phyloP scores from a whole-genome alignment of 257 asterid species.

The Nicotiana obtusifolia region DNA sequence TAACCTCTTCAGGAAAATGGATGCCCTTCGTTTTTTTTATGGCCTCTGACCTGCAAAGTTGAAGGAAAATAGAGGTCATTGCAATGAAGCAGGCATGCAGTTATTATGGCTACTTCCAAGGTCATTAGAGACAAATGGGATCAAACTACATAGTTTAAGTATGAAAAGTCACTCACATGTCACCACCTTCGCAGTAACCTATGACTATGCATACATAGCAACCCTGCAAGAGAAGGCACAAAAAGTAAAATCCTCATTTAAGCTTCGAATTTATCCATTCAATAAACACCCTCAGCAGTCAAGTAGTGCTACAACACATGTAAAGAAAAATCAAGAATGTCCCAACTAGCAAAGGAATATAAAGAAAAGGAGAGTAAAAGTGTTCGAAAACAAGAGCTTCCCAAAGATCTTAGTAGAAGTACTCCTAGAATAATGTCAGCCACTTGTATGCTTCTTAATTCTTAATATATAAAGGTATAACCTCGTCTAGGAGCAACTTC shows the following conservation, averaged over 20 bases:
- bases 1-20: slow-evolving; percentile 78
- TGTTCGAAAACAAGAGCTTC: background rate
- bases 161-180: slow-evolving; percentile 53
- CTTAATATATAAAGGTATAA: background rate
- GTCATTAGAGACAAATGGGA: background rate
- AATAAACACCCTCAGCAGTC: background rate
- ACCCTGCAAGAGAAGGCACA: slow-evolving; percentile 50
- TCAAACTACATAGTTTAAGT: background rate
- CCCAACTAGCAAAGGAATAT: background rate
- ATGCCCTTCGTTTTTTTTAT: slow-evolving; percentile 65
- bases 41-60: slow-evolving; percentile 68
- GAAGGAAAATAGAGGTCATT: slow-evolving; percentile 10
- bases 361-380: background rate
- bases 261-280: background rate
- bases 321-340: background rate
- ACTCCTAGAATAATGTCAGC: background rate
- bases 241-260: slow-evolving; percentile 5
- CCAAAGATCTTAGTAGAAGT: background rate
- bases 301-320: slow-evolving; percentile 8
- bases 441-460: background rate
- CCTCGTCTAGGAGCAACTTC: background rate
- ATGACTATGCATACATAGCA: slow-evolving; percentile 92
- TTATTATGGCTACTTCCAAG: background rate
- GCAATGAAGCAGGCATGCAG: slow-evolving; percentile 1
- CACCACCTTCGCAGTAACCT: slow-evolving; percentile 98